Evolutionary conservation across 257 asterid genomes (phyloP), one percentile per base, ranked within the genome.

Genomic region (Nicotiana tomentosiformis): DNA sequence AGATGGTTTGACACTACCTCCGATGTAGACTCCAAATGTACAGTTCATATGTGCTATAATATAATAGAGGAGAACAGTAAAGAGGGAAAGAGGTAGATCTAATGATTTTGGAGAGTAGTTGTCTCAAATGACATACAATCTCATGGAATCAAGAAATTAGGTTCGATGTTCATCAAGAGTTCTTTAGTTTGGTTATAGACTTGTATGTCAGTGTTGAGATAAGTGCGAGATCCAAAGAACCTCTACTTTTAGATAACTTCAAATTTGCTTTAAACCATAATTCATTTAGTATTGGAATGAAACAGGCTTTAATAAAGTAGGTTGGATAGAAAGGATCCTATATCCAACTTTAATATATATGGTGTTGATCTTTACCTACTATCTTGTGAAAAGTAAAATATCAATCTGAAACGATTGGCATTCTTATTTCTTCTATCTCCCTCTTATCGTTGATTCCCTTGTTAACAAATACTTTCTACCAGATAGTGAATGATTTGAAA

Each of bases 401-500:
- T 74, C 23, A 11, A 74, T 74, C 39, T 51, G 80, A 23, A 49
- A 14, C 43, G 10, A 74, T 74, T 49, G 80, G n/a, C 80, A 74
- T 10, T 74, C 30, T 15, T 26, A 49, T 74, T 49, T 74, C 7
- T 26, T 49, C 26, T n/a, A 0, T 49, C 62, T 74, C 61, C 43
- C 23, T 74, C 20, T 49, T 74, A 74, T 49, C 4, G 0, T 49
- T 74, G 57, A 70, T 70, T 37, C 26, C 23, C n/a, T 74, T 2
- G 4, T 74, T 26, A 46, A 74, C 62, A 72, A 72, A 46, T 49
- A 49, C 39, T 20, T 74, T 74, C 8, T 58, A 61, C 94, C 95
- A 96, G 99, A 96, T 96, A 84, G 98, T 96, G 89, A 96, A 94
- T 43, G 99, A 96, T 70, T 94, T 96, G 86, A 96, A 92, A 89